These are phyloP conservation scores for Linnemannia zychae DNA, from an alignment of 192 early-diverging fungal species.

Conservation along the genomic window DNA sequence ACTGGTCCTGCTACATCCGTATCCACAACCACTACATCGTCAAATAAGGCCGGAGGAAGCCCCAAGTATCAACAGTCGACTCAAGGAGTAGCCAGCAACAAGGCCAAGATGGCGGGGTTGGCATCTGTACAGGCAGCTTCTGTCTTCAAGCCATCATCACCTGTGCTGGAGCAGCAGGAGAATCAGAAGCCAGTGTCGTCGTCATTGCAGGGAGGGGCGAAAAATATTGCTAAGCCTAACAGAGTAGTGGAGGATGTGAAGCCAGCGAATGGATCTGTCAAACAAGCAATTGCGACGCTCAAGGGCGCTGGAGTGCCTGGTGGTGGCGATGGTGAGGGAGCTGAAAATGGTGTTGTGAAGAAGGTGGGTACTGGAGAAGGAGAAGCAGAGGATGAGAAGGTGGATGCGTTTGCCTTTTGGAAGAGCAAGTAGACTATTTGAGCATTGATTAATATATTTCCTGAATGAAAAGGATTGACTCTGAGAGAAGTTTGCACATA, in stretches of 20 bases:
- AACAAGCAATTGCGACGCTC: slow-evolving; percentile 23
- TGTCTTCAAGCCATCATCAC: background rate
- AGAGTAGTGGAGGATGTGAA: slow-evolving; percentile 23
- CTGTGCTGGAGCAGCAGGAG: background rate
- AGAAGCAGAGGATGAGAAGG: slow-evolving; percentile 19
- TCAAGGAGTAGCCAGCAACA: background rate
- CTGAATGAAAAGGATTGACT: too few relatives aligned
- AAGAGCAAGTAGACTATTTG: slow-evolving; percentile 45
- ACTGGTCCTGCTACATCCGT: background rate
- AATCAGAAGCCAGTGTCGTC: background rate
- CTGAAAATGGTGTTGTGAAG: background rate
- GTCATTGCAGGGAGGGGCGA: background rate
- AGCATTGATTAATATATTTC: too few relatives aligned
- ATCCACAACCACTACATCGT: background rate
- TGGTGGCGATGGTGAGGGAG: background rate
- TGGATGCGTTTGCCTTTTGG: slow-evolving; percentile 60
- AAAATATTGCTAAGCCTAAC: background rate
- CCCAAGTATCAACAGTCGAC: background rate
- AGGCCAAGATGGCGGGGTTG: slow-evolving; percentile 29
- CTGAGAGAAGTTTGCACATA: too few relatives aligned
- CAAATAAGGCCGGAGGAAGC: background rate
- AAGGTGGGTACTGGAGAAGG: background rate
- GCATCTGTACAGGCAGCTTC: slow-evolving; percentile 6
- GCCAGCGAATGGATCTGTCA: slow-evolving; percentile 24
- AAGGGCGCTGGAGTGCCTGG: slow-evolving; percentile 9